phyloP scores from a whole-genome alignment of 768 basidiomycete species.

The Suillus sp. region DNA sequence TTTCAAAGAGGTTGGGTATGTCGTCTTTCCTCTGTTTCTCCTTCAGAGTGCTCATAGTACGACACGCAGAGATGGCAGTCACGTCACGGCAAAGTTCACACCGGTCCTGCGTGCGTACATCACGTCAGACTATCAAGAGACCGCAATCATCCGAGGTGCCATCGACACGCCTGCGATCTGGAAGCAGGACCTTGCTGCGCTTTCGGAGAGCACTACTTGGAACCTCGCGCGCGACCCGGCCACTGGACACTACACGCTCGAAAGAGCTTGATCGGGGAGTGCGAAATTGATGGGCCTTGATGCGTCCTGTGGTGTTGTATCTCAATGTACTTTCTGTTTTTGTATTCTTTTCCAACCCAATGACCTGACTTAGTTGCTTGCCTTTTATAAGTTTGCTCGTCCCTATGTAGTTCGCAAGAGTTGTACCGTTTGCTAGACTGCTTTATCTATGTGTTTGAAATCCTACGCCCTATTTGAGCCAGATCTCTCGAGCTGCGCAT shows the following conservation, averaged over 20 bases:
- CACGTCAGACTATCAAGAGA: slow-evolving; percentile 8
- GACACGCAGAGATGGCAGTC: not conserved
- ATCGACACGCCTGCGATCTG: slow-evolving; percentile 4
- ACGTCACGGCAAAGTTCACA: slow-evolving; percentile 1
- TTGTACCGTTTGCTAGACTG: not conserved
- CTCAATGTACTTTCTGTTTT: not conserved
- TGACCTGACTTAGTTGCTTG: not conserved
- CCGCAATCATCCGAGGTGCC: not conserved
- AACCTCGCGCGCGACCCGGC: not conserved
- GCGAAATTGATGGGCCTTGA: not conserved
- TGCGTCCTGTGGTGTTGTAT: no score
- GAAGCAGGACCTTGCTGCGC: not conserved
- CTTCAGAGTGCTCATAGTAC: not conserved
- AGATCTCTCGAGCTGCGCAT: no score
- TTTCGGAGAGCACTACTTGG: not conserved
- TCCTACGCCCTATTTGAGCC: no score
- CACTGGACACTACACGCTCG: not conserved
- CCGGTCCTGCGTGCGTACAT: slow-evolving; percentile 4
- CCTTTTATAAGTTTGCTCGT: not conserved
- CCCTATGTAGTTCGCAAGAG: not conserved
- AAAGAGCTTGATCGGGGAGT: not conserved
- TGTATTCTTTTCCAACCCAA: not conserved
- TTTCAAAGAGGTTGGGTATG: slow-evolving; percentile 3
- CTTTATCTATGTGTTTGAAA: not conserved
- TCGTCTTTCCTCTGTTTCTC: not conserved